phyloP scores from a whole-genome alignment of 306 rosid genomes.

The Senna siamea region DNA sequence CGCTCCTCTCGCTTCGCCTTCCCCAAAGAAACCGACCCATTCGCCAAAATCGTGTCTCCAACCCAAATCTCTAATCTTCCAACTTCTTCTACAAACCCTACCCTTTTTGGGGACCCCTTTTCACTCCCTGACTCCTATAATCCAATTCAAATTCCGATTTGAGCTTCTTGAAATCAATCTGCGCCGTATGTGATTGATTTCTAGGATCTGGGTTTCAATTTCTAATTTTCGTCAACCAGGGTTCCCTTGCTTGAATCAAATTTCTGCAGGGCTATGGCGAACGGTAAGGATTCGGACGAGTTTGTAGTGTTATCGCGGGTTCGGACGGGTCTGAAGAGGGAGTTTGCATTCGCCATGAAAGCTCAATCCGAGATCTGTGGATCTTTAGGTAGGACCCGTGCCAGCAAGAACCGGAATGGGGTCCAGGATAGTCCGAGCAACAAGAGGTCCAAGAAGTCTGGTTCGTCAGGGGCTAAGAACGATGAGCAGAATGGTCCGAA shows the following conservation, averaged over 20 bases:
- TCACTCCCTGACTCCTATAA: not conserved
- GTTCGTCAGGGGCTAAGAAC: not conserved
- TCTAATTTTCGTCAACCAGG: not conserved
- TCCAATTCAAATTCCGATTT: not conserved
- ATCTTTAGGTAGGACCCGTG: constrained; percentile 63
- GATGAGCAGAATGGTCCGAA: not conserved
- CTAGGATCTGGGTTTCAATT: not conserved
- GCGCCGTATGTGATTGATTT: constrained; percentile 5
- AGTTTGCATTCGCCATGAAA: constrained; percentile 70
- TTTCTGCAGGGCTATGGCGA: constrained; percentile 62
- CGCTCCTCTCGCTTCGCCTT: constrained; percentile 13
- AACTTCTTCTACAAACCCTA: constrained; percentile 33
- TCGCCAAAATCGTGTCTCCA: not conserved
- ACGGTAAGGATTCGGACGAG: constrained; percentile 76
- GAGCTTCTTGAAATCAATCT: not conserved
- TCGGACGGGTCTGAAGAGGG: constrained; percentile 67
- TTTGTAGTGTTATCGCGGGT: constrained; percentile 67
- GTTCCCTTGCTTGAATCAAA: not conserved
- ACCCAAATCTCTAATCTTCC: constrained; percentile 4
- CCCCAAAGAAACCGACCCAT: constrained; percentile 18
- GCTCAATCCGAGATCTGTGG: constrained; percentile 57
- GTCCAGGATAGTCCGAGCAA: not conserved
- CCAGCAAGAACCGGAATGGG: constrained; percentile 40
- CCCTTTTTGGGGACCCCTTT: not conserved
- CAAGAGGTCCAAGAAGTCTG: constrained; percentile 46